Evolutionary conservation across 78 protist genomes (phyloP).

Genomic region (Paratrimastix pyriformis): DNA sequence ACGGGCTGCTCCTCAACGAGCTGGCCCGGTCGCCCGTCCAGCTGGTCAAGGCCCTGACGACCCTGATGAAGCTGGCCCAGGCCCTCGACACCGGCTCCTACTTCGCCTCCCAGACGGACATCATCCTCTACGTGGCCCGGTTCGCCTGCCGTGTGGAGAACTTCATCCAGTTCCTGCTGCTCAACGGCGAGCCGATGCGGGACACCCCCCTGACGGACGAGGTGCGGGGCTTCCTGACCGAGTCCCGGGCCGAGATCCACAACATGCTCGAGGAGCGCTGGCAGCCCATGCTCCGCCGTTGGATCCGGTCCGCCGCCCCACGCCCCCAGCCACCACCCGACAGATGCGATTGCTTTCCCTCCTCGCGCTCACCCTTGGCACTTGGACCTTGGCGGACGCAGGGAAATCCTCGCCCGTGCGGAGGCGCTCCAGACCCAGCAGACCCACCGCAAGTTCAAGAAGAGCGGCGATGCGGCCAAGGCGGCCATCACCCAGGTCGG

Average conservation of each 20-base stretch:
- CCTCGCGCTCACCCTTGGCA: no score
- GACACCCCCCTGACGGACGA: no score
- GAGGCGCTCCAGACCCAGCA: no score
- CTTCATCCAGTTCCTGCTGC: background rate
- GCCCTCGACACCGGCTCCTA: conserved; percentile 3
- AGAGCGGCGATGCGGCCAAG: background rate
- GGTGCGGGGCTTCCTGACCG: background rate
- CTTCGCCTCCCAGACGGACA: conserved; percentile 1
- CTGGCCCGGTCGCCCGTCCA: conserved; percentile 25
- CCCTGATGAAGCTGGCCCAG: background rate
- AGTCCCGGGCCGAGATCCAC: background rate
- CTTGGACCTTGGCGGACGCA: no score
- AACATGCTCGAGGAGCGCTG: background rate
- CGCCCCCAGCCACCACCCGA: no score
- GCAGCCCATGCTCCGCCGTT: background rate
- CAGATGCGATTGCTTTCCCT: no score
- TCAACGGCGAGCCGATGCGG: no score
- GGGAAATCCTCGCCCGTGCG: no score
- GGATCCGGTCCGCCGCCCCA: no score
- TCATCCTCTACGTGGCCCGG: conserved; percentile 11
- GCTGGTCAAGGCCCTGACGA: conserved; percentile 17
- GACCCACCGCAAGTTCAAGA: background rate
- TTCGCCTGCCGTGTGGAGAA: background rate
- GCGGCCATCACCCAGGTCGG: no score
- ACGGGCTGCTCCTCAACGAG: conserved; percentile 57